Evolutionary conservation across 352 stramenopile species (phyloP), one percentile per base, ranked within the genome.

Genomic region (Globisporangium recalcitrans): DNA sequence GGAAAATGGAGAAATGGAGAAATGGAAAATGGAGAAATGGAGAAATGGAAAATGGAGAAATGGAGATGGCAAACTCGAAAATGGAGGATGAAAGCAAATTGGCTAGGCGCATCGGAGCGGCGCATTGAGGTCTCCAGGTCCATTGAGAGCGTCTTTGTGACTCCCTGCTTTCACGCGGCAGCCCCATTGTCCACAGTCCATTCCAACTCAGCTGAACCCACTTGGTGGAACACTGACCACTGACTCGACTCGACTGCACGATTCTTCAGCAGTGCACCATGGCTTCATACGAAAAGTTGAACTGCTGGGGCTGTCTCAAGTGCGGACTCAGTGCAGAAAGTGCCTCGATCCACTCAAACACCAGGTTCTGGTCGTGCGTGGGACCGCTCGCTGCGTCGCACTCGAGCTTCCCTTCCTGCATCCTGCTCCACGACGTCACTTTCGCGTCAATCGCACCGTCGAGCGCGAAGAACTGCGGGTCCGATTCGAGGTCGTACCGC

Each of bases 371-470:
- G 16, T 71, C 67, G 52, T 71, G 60, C n/a, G 78, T 89, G 8
- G 83, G 84, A 4, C 85, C 85, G 47, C 76, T 86, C 52, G 80
- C 69, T 6, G 80, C 81, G 21, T 85, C 70, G 47, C 81, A 85
- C 40, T 78, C 68, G 34, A 84, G 69, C 4, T 69, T 63, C 1
- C 52, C 52, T 8, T 32, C 27, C 55, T 61, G 38, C 31, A 74
- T 58, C 40, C 62, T 60, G 24, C 46, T 64, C 34, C 77, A 72
- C 14, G 69, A 75, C 48, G 85, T 86, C n/a, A 83, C 80, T 59
- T 95, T 95, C 52, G 76, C 77, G 67, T 95, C 85, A 61, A 91
- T 88, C 32, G 74, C 80, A 22, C 84, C 84, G 31, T 78, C 57
- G 11, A 87, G 69, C 34, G 71, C 67, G 21, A 77, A 71, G 13